Evolutionary conservation across 352 stramenopile genomes (phyloP).

Genomic region (Globisporangium spiculum): DNA sequence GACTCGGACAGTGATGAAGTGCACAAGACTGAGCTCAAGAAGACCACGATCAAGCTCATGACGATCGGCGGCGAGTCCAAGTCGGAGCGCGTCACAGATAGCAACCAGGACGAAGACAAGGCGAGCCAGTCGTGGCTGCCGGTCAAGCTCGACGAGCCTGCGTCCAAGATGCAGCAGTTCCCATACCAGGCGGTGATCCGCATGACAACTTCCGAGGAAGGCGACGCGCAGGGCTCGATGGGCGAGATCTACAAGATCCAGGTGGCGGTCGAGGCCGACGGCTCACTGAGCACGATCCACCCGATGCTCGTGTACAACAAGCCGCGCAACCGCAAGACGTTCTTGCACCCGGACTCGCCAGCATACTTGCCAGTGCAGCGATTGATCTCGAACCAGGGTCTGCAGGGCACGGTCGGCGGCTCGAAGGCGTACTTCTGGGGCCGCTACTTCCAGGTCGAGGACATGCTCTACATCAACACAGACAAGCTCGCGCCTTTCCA

Average conservation of each 20-base stretch:
- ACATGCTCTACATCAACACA: slow-evolving; percentile 87
- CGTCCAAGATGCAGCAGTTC: slow-evolving; percentile 72
- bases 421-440: slow-evolving; percentile 88
- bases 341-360: slow-evolving; percentile 78
- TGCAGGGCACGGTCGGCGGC: slow-evolving; percentile 63
- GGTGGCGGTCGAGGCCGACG: slow-evolving; percentile 64
- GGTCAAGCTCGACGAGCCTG: slow-evolving; percentile 81
- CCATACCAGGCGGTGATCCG: slow-evolving; percentile 85
- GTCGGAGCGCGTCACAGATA: slow-evolving; percentile 33
- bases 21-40: slow-evolving; percentile 16
- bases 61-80: slow-evolving; percentile 78
- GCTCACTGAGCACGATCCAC: slow-evolving; percentile 59
- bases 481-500: slow-evolving; percentile 78
- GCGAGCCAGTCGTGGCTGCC: slow-evolving; percentile 57
- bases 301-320: slow-evolving; percentile 91
- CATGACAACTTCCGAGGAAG: slow-evolving; percentile 74
- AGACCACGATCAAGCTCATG: slow-evolving; percentile 71
- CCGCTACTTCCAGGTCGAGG: slow-evolving; percentile 77
- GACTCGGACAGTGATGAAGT: slow-evolving; percentile 17
- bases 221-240: slow-evolving; percentile 62
- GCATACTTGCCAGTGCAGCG: slow-evolving; percentile 69
- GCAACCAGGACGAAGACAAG: slow-evolving; percentile 23
- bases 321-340: slow-evolving; percentile 80
- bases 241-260: slow-evolving; percentile 92
- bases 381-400: slow-evolving; percentile 50